A percentile compares a stretch with the other conserved stretches of the same genome.
Evolutionary conservation across 1,284 basidiomycete genomes (phyloP).

Genomic region (Ceratobasidium sp.): DNA sequence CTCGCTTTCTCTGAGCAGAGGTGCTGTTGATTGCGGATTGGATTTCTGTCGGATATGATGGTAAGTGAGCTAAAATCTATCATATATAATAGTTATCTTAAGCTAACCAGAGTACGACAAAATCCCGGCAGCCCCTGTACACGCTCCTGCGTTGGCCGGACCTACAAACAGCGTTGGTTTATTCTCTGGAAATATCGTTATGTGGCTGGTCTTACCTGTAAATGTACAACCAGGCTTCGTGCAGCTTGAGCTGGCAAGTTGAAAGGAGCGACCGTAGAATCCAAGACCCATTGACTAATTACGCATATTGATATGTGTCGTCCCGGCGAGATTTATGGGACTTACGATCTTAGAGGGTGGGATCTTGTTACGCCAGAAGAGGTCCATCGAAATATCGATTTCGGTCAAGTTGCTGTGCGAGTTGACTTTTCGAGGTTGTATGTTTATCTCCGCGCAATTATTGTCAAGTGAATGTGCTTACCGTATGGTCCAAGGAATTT

Average conservation of each 20-base stretch:
- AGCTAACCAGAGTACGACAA: background rate
- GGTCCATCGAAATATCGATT: constrained; percentile 50
- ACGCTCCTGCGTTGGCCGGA: constrained; percentile 6
- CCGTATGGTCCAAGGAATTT: constrained; percentile 23
- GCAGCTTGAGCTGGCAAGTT: constrained; percentile 31
- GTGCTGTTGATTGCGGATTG: background rate
- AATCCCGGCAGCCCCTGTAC: background rate
- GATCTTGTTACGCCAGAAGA: constrained; percentile 49
- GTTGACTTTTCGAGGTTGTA: background rate
- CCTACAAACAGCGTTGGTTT: background rate
- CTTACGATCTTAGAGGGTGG: constrained; percentile 44
- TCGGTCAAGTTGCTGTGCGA: constrained; percentile 52
- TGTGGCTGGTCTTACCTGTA: background rate
- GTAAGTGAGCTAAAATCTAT: no score
- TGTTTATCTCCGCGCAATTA: no score
- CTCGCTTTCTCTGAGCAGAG: background rate
- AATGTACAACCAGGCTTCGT: constrained; percentile 33
- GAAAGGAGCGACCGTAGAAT: constrained; percentile 50
- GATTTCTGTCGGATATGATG: background rate
- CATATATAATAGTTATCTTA: no score
- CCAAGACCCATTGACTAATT: constrained; percentile 45
- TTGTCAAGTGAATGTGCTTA: background rate
- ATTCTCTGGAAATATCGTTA: background rate
- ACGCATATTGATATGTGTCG: no score
- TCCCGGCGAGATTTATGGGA: background rate